A percentile compares a stretch with the other conserved stretches of the same genome.
Conservation (phyloP, 345 rosid species). For the rapeseed (Brassica napus) region Da-Ae NC_063451.1:23448001-23448500, state of each 20-base stretch:
- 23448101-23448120: constrained; percentile 90
- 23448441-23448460: constrained; percentile 85
- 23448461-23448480: constrained; percentile 89
- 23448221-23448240: not conserved
- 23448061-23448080: constrained; percentile 60
- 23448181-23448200: constrained; percentile 30
- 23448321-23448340: not conserved
- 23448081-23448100: constrained; percentile 85
- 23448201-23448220: not conserved
- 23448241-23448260: constrained; percentile 49
- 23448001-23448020: not conserved
- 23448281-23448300: constrained; percentile 79
- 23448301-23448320: constrained; percentile 89
- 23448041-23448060: constrained; percentile 61
- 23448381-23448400: constrained; percentile 16
- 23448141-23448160: constrained; percentile 95
- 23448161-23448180: constrained; percentile 97
- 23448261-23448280: constrained; percentile 69
- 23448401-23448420: constrained; percentile 5
- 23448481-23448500: constrained; percentile 97
- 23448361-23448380: not conserved
- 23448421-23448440: constrained; percentile 72
- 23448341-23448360: not conserved
- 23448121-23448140: constrained; percentile 85
- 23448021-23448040: constrained; percentile 54